Evolutionary conservation across 2,329 filamentous ascomycete genomes (phyloP), one percentile per base, ranked within the genome.

Genomic region (Fonsecaea pedrosoi): DNA sequence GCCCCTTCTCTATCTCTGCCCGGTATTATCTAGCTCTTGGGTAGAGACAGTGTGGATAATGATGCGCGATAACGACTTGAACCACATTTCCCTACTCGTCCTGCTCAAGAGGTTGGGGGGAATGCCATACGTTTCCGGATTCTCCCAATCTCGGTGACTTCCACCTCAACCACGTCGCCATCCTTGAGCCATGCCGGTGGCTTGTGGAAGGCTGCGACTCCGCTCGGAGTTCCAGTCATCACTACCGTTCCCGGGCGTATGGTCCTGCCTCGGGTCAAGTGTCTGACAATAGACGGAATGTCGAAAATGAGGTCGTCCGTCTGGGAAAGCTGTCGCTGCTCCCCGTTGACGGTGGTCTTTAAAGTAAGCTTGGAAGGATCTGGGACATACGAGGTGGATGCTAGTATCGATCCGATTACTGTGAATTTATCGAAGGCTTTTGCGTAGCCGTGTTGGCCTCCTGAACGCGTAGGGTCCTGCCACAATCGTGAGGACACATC

Each of bases 401-500:
- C 82, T 0, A 87, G 75, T 34, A 76, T 77, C 0, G 85, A 85
- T 0, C 85, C 85, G 0, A 87, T 66, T 0, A 85, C 86, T 0
- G 83, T 82, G 70, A 80, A 87, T 0, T 81, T 85, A 69, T 88
- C 84, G 62, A 87, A 87, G 0, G 84, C 83, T 70, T 87, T 81
- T 21, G 74, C 72, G 54, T 76, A 78, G 42, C 73, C 85, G 89
- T 89, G 92, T 78, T 92, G 90, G 75, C 54, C 54, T 13, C 69
- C 66, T 0, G 88, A 84, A 15, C 88, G 88, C n/a, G 89, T 89
- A 50, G 82, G 84, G 68, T 91, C 77, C 78, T 92, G 90, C 89
- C 90, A 93, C 70, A 92, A 89, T 48, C 91, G 87, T 12, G 64
- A 62, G 9, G 89, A 92, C n/a, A 94, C 85, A 75, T 94, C 91